These are phyloP conservation scores for Entomortierella parvispora DNA, from an alignment of 192 early-diverging fungal species.

Conservation along the genomic window DNA sequence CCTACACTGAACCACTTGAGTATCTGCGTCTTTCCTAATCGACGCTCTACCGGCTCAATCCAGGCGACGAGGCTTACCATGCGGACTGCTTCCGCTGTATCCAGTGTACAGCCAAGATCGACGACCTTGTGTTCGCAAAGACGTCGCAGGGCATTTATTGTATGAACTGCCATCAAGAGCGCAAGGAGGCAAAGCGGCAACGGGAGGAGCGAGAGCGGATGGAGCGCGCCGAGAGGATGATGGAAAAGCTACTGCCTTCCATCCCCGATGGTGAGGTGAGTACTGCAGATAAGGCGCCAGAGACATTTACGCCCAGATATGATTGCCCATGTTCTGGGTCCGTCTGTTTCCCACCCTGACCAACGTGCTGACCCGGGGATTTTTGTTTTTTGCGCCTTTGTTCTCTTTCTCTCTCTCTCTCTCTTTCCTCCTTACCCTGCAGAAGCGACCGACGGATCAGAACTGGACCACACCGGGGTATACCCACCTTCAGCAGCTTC, in stretches of 20 bases:
- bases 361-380: no score
- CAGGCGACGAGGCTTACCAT: conserved; percentile 80
- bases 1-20: no score
- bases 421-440: neutral
- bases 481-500: conserved; percentile 1
- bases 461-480: neutral
- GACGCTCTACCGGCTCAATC: no score
- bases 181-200: conserved; percentile 68
- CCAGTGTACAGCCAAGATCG: conserved; percentile 73
- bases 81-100: conserved; percentile 81
- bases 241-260: conserved; percentile 20
- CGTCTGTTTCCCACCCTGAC: no score
- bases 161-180: conserved; percentile 71
- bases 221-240: conserved; percentile 25
- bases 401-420: neutral
- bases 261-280: conserved; percentile 17
- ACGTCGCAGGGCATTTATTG: conserved; percentile 82
- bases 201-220: conserved; percentile 57
- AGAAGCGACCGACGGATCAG: neutral
- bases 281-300: neutral
- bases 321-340: neutral
- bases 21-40: no score
- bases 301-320: neutral
- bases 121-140: conserved; percentile 79
- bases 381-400: neutral